phyloP scores from a whole-genome alignment of 2,329 filamentous ascomycete species.

The Aspergillus clavatus region DNA sequence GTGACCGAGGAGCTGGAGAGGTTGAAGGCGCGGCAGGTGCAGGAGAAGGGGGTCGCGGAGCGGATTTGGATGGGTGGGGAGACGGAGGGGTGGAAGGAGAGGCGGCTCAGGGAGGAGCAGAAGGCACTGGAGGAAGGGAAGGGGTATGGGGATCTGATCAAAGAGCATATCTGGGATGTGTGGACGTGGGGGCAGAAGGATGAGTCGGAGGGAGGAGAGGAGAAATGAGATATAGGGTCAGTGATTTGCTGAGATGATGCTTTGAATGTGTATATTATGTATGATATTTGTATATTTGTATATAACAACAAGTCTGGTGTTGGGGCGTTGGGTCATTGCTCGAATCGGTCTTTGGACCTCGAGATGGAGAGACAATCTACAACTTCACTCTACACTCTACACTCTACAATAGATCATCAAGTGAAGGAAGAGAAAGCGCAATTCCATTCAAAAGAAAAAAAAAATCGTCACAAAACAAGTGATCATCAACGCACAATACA shows the following conservation, averaged over 20 bases:
- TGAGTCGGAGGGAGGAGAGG: slow-evolving; percentile 1
- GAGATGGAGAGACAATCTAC: too few species aligned
- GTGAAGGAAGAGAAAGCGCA: not conserved
- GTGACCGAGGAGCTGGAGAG: slow-evolving; percentile 31
- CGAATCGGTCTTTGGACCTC: too few species aligned
- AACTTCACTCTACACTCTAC: not conserved
- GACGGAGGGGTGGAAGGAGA: slow-evolving; percentile 42
- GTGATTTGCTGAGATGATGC: too few species aligned
- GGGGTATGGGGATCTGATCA: slow-evolving; percentile 44
- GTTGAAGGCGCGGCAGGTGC: slow-evolving; percentile 25
- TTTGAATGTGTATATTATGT: too few species aligned
- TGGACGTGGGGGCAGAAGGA: slow-evolving; percentile 38
- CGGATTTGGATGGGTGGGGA: slow-evolving; percentile 41
- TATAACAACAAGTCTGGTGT: not conserved
- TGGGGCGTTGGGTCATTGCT: not conserved
- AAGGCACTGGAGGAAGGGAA: slow-evolving; percentile 41
- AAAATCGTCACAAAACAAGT: not conserved
- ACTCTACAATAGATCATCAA: not conserved
- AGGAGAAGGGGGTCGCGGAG: slow-evolving; percentile 27
- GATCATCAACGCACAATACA: not conserved
- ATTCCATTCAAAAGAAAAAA: not conserved
- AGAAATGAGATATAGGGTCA: slow-evolving; percentile 3
- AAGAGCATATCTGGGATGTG: slow-evolving; percentile 45
- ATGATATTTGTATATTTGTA: not conserved
- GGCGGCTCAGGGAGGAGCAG: slow-evolving; percentile 38